phyloP scores from a whole-genome alignment of 345 rosid species.

The Hibiscus syriacus region DNA sequence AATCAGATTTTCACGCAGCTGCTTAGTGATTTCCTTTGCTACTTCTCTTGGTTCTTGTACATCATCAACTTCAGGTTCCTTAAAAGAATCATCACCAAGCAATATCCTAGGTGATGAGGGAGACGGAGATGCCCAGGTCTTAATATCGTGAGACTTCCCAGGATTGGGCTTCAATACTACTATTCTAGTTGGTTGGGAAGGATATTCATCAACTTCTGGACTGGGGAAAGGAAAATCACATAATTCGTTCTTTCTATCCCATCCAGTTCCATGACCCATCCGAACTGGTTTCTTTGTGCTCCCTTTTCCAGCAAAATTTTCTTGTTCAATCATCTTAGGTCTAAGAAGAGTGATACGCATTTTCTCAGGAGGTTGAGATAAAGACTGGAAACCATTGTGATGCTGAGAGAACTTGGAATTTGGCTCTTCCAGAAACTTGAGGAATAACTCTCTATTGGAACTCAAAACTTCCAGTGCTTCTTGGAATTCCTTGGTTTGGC shows the following conservation, averaged over 20 bases:
- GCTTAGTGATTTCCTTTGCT: constrained; percentile 49
- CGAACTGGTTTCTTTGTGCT: constrained; percentile 37
- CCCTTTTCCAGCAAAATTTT: constrained; percentile 31
- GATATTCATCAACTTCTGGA: constrained; percentile 42
- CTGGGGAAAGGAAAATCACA: constrained; percentile 27
- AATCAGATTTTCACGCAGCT: constrained; percentile 42
- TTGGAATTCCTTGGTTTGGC: constrained; percentile 73
- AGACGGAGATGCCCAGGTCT: constrained; percentile 37
- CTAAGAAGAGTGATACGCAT: constrained; percentile 82
- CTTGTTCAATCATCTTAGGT: constrained; percentile 63
- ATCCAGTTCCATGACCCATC: constrained; percentile 28
- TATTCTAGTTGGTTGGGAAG: constrained; percentile 70
- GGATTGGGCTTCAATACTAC: constrained; percentile 86
- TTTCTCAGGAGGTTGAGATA: constrained; percentile 57
- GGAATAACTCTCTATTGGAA: constrained; percentile 64
- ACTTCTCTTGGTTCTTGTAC: constrained; percentile 53
- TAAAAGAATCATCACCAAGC: constrained; percentile 31
- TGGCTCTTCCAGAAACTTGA: constrained; percentile 70
- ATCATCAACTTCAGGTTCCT: constrained; percentile 45
- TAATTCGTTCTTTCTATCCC: constrained; percentile 39
- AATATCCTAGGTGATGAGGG: constrained; percentile 42
- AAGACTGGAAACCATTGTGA: constrained; percentile 41
- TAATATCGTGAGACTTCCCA: constrained; percentile 46
- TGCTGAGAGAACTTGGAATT: constrained; percentile 57
- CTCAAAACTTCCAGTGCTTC: constrained; percentile 77